Percentiles rank a stretch among this genome's conserved stretches.
phyloP scores from a whole-genome alignment of 495 filamentous ascomycete species.

The Aspergillus kassunensis region DNA sequence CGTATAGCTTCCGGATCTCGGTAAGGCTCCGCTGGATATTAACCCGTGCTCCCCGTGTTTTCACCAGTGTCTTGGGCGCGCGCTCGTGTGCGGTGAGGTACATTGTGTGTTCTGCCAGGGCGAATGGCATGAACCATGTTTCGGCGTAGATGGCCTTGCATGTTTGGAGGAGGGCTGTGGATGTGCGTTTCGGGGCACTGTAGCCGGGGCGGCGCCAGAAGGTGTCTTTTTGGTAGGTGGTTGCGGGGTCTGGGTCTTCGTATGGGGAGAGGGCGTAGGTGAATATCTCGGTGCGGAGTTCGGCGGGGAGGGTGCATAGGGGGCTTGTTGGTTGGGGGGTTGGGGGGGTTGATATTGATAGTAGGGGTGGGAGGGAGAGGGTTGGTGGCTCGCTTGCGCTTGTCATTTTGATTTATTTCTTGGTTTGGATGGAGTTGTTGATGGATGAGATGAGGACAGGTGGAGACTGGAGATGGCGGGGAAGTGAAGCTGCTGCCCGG shows the following conservation, averaged over 20 bases:
- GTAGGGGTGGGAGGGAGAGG: too few relatives aligned
- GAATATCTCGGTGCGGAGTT: constrained; percentile 28
- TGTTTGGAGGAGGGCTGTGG: constrained; percentile 20
- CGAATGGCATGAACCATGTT: constrained; percentile 28
- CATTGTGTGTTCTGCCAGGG: constrained; percentile 24
- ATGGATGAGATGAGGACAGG: too few relatives aligned
- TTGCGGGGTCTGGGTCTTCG: constrained; percentile 6
- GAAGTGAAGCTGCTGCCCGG: too few relatives aligned
- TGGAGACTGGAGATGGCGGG: too few relatives aligned
- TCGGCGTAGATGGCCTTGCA: constrained; percentile 24
- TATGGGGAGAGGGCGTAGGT: constrained; percentile 21
- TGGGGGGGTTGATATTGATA: too few relatives aligned
- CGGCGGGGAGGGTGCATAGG: constrained; percentile 23
- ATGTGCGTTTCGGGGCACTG: constrained; percentile 15
- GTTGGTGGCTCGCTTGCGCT: too few relatives aligned
- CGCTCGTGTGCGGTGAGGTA: constrained; percentile 16
- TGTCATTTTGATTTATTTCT: too few relatives aligned
- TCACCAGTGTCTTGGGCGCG: constrained; percentile 7
- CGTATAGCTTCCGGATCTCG: constrained; percentile 12
- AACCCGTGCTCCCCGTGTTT: neutral
- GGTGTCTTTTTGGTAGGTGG: constrained; percentile 9
- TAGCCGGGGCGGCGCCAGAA: constrained; percentile 25
- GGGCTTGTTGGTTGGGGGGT: constrained; percentile 11
- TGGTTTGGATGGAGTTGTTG: too few relatives aligned
- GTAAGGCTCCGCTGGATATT: constrained; percentile 12